These are phyloP conservation scores for Hypoxylon fuscum DNA, from an alignment of 495 filamentous ascomycete species.

Conservation along the genomic window DNA sequence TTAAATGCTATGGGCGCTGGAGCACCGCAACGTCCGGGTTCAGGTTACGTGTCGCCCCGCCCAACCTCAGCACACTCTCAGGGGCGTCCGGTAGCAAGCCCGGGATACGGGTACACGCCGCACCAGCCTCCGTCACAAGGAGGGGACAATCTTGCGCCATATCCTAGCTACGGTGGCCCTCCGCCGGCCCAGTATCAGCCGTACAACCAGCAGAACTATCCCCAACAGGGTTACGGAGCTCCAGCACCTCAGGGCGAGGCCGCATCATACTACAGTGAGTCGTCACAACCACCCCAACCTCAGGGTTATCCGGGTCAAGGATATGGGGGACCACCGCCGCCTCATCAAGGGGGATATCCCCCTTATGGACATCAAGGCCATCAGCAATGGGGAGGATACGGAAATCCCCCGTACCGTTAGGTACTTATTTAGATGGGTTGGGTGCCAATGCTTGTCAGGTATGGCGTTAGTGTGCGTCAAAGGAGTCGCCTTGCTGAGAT, in stretches of 20 bases:
- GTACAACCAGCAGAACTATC: slow-evolving; percentile 27
- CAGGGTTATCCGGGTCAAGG: slow-evolving; percentile 30
- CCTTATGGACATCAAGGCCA: slow-evolving; percentile 38
- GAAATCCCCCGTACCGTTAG: slow-evolving; percentile 29
- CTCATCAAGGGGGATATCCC: slow-evolving; percentile 34
- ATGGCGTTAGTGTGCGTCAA: slow-evolving; percentile 8
- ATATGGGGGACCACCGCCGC: slow-evolving; percentile 34
- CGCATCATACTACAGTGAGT: slow-evolving; percentile 34
- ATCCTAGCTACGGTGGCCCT: slow-evolving; percentile 13
- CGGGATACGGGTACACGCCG: slow-evolving; percentile 24
- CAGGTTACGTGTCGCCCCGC: slow-evolving; percentile 30
- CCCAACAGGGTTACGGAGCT: slow-evolving; percentile 25
- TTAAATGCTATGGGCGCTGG: slow-evolving; percentile 47
- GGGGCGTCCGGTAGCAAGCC: slow-evolving; percentile 11
- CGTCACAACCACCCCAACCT: not conserved
- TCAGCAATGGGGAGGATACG: slow-evolving; percentile 39
- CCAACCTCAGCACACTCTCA: slow-evolving; percentile 31
- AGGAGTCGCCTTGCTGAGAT: too few relatives aligned
- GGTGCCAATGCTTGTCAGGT: not conserved
- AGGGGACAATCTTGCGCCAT: slow-evolving; percentile 2
- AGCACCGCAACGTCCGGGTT: slow-evolving; percentile 16
- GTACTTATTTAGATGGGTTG: not conserved
- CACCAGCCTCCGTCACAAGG: slow-evolving; percentile 16
- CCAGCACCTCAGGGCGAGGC: slow-evolving; percentile 38
- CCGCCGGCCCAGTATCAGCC: slow-evolving; percentile 16